phyloP scores from a whole-genome alignment of 2,329 filamentous ascomycete genomes.

The Trichophyton equinum region DNA sequence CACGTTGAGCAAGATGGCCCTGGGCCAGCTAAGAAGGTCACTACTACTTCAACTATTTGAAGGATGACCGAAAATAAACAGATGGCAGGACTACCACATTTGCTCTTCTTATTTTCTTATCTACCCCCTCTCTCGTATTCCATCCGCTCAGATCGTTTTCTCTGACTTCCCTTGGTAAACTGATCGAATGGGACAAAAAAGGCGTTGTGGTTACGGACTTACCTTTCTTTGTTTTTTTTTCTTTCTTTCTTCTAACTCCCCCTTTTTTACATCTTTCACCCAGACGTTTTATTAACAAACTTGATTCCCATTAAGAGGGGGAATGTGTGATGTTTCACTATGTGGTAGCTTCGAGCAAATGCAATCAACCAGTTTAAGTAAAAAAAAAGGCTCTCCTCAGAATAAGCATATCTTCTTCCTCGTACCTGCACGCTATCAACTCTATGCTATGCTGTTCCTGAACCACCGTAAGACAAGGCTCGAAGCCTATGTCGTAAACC shows the following conservation, averaged over 20 bases:
- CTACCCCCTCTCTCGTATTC: not conserved
- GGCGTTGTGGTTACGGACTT: not conserved
- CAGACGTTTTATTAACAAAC: not conserved
- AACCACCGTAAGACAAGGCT: not conserved
- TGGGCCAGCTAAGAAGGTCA: slow-evolving; percentile 50
- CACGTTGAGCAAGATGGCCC: slow-evolving; percentile 64
- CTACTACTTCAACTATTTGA: not conserved
- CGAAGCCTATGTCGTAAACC: not conserved
- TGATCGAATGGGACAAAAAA: not conserved
- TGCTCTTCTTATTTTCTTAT: not conserved
- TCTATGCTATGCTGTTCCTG: not conserved
- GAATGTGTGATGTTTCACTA: not conserved
- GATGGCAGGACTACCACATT: not conserved
- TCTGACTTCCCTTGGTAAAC: not conserved
- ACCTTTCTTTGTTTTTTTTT: not conserved
- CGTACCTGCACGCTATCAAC: not conserved
- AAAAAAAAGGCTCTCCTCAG: not conserved
- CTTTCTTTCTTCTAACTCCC: not conserved
- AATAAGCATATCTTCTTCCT: not conserved
- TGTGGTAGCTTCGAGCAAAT: not conserved
- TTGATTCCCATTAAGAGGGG: not conserved
- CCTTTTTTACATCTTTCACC: not conserved
- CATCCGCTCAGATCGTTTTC: not conserved
- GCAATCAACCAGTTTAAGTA: not conserved
- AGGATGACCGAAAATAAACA: not conserved